Conservation (phyloP, 2,329 filamentous ascomycete genomes). For the Diaporthe humulicola region DNA sequence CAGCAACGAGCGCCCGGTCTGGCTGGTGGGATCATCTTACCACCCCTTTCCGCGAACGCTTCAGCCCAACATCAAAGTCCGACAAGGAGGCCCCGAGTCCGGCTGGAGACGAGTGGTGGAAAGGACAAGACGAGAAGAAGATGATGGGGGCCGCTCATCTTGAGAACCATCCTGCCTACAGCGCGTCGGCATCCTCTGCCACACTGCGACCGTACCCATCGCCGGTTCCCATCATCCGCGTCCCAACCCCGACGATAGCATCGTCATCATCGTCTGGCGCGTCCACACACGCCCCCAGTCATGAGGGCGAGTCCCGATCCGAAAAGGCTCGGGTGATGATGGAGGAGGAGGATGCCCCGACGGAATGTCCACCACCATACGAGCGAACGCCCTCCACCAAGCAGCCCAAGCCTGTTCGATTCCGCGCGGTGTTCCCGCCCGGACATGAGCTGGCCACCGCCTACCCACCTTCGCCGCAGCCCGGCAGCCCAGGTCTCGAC, state of each 20-base stretch:
- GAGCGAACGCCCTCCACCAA: constrained; percentile 58
- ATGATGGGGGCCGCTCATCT: constrained; percentile 15
- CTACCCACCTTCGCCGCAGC: constrained; percentile 70
- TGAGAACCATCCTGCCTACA: constrained; percentile 40
- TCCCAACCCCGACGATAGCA: constrained; percentile 42
- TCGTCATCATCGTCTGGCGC: constrained; percentile 47
- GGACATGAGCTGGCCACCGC: constrained; percentile 60
- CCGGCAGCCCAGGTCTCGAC: constrained; percentile 72
- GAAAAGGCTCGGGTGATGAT: constrained; percentile 57
- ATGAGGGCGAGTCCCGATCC: constrained; percentile 45
- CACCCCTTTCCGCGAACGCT: constrained; percentile 73
- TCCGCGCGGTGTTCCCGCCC: constrained; percentile 71
- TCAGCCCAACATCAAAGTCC: constrained; percentile 52
- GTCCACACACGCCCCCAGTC: constrained; percentile 29
- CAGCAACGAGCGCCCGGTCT: constrained; percentile 69
- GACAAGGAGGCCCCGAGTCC: constrained; percentile 45
- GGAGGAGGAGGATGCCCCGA: constrained; percentile 52
- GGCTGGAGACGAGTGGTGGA: constrained; percentile 55
- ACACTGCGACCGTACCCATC: constrained; percentile 36
- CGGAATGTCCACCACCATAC: constrained; percentile 68
- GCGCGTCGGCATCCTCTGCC: constrained; percentile 39
- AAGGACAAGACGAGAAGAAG: constrained; percentile 45
- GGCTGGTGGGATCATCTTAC: constrained; percentile 86
- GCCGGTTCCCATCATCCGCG: constrained; percentile 41
- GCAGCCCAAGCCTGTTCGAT: constrained; percentile 58